Percentiles rank a stretch among this genome's conserved stretches.
Conservation (phyloP, 2,329 filamentous ascomycete genomes). For the Pseudocercospora cruenta region DNA sequence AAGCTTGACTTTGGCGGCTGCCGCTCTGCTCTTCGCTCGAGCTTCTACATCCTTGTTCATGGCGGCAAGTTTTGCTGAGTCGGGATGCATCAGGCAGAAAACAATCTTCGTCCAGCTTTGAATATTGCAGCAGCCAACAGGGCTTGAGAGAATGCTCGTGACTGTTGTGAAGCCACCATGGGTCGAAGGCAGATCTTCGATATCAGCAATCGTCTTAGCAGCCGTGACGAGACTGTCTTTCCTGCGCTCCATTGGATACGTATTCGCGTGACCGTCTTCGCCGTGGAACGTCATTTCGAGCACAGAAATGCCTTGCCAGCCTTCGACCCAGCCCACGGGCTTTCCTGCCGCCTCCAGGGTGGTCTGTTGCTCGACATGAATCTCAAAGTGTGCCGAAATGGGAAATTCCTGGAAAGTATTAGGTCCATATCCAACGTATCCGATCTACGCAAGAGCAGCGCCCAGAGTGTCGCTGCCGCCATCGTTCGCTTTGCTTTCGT, state of each 20-base stretch:
- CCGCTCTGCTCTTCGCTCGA: constrained; percentile 8
- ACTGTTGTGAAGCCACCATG: constrained; percentile 35
- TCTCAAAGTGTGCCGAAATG: constrained; percentile 34
- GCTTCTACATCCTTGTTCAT: constrained; percentile 33
- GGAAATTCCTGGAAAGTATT: constrained; percentile 31
- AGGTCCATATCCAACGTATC: constrained; percentile 38
- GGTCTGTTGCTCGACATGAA: constrained; percentile 34
- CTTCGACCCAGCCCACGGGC: constrained; percentile 31
- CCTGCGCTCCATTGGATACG: constrained; percentile 35
- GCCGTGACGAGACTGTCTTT: constrained; percentile 34
- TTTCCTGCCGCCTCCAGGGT: constrained; percentile 28
- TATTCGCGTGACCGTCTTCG: constrained; percentile 38
- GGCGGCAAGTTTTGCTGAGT: constrained; percentile 24
- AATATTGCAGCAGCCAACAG: constrained; percentile 36
- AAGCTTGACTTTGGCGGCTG: neutral
- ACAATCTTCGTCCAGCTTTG: constrained; percentile 32
- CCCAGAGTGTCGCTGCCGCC: constrained; percentile 32
- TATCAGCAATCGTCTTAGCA: constrained; percentile 30
- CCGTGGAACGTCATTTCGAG: constrained; percentile 20
- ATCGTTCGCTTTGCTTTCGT: constrained; percentile 29
- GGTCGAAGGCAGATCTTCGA: constrained; percentile 29
- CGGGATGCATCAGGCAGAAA: constrained; percentile 37
- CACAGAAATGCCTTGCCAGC: constrained; percentile 34
- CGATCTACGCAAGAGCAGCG: constrained; percentile 37
- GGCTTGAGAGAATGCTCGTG: constrained; percentile 33